Percentiles rank a stretch among this genome's conserved stretches.
Evolutionary conservation across 116 monocot species (phyloP).

Genomic region (Cymodocea nodosa): DNA sequence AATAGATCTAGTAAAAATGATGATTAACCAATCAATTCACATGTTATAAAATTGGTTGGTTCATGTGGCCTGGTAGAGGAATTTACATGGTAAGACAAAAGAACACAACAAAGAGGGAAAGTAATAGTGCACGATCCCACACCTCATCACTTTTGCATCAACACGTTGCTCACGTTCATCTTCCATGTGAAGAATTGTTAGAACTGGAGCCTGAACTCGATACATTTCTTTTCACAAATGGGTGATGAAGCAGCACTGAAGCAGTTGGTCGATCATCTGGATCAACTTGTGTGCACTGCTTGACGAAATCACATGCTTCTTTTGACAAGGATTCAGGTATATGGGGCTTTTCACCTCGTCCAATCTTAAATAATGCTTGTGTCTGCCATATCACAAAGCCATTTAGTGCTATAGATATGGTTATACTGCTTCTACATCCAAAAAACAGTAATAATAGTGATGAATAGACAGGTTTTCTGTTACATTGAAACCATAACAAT

Average conservation of each 20-base stretch:
- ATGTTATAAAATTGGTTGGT: too few species aligned
- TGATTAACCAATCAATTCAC: too few species aligned
- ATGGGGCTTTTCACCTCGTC: conserved; percentile 45
- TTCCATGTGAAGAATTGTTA: conserved; percentile 2
- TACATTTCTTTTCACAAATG: conserved; percentile 35
- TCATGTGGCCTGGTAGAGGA: too few species aligned
- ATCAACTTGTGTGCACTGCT: conserved; percentile 47
- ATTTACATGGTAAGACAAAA: too few species aligned
- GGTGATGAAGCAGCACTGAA: conserved; percentile 58
- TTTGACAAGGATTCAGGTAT: conserved; percentile 47
- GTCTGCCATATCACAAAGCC: conserved; percentile 25
- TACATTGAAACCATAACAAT: too few species aligned
- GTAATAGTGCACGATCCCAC: too few species aligned
- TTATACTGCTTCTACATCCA: not conserved
- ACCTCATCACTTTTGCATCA: too few species aligned
- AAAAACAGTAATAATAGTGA: not conserved
- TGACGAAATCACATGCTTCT: conserved; percentile 76
- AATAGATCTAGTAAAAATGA: too few species aligned
- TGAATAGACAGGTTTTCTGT: too few species aligned
- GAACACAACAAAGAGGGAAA: too few species aligned
- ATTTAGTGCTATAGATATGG: not conserved
- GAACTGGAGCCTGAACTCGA: not conserved
- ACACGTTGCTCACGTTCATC: not conserved
- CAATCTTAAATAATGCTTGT: conserved; percentile 61
- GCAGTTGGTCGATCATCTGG: conserved; percentile 61